Base-by-base conservation (phyloP, 371 early-diverging fungal genomes). In the Batkoa obscura region DNA sequence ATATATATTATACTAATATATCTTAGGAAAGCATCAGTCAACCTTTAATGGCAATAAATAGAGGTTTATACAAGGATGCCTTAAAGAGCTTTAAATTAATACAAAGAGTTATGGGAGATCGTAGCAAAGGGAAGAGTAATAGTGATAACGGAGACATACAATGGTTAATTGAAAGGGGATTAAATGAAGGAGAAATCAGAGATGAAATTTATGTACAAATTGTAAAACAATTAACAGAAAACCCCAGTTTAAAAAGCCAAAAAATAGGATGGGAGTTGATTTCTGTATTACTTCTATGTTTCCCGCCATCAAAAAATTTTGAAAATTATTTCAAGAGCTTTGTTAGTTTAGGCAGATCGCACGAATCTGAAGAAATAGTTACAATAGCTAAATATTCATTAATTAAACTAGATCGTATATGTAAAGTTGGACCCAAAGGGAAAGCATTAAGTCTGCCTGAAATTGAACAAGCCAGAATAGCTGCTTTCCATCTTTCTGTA, bases 121-220 rank as follows among this genome's bases (percentile, higher is more conserved):
- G 80, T 23, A 61, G 65, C 23, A 61, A 66, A 23, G 61, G 67
- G 53, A 64, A 64, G 53, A 65, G 62, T 15, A 5, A 32, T 13
- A 46, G 15, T 15, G 45, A n/a, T 9, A 23, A 33, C 10, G 15
- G 17, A 2, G 85, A 87, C 50, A 79, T 84, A 34, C 89, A 89
- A 58, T 66, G 73, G 57, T 65, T 94, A 33, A 64, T 89, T 33
- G 82, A 81, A 53, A 66, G 66, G 31, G 94, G 92, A 2, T 80
- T 92, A 15, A 65, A 70, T 12, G 66, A 71, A 35, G 87, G 83
- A 30, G 80, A 77, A 45, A 70, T 96, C 62, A 74, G 93, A 17
- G 93, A 94, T 62, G 97, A 94, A 67, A 86, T 93, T 46, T 91
- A 86, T 63, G 90, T 90, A 9, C 95, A 94, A 71, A 62, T 90